Evolutionary conservation across 371 early-diverging fungal species (phyloP).

Genomic region (Mortierella sp.): DNA sequence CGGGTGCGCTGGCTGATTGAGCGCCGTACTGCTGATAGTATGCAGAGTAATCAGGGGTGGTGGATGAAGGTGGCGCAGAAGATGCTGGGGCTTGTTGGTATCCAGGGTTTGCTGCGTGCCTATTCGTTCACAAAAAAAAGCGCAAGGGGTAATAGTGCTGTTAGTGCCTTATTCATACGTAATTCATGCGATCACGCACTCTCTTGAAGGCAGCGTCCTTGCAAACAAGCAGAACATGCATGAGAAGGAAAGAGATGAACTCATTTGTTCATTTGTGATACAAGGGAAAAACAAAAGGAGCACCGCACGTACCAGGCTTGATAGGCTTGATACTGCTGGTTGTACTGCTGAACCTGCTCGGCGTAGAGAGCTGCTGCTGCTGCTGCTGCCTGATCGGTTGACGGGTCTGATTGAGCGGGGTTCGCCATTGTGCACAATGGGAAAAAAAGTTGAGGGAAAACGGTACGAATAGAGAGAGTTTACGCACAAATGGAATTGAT

Average conservation of each 20-base stretch:
- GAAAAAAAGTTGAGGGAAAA: background rate
- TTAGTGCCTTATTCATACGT: background rate
- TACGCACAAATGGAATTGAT: background rate
- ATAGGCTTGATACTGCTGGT: constrained; percentile 45
- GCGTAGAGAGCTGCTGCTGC: constrained; percentile 41
- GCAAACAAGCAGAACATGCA: background rate
- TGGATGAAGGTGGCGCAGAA: constrained; percentile 3
- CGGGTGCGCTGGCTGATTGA: background rate
- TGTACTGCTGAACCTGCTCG: constrained; percentile 55
- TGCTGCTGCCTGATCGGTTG: constrained; percentile 47
- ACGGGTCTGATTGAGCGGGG: constrained; percentile 24
- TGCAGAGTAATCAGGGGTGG: constrained; percentile 33
- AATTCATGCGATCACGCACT: background rate
- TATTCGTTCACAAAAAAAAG: background rate
- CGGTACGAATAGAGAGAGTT: background rate
- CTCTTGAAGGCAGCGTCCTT: background rate
- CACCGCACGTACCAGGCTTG: constrained; percentile 34
- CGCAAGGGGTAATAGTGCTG: background rate
- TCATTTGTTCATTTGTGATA: too few species aligned
- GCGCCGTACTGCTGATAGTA: constrained; percentile 44
- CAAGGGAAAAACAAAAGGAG: background rate
- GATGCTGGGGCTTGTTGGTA: constrained; percentile 31
- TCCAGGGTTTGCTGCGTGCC: constrained; percentile 51
- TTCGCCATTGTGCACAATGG: constrained; percentile 38
- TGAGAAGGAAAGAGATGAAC: background rate